Base-by-base conservation (phyloP, 225 moss, liverwort and hornwort species). In the Ulota crispa region DNA sequence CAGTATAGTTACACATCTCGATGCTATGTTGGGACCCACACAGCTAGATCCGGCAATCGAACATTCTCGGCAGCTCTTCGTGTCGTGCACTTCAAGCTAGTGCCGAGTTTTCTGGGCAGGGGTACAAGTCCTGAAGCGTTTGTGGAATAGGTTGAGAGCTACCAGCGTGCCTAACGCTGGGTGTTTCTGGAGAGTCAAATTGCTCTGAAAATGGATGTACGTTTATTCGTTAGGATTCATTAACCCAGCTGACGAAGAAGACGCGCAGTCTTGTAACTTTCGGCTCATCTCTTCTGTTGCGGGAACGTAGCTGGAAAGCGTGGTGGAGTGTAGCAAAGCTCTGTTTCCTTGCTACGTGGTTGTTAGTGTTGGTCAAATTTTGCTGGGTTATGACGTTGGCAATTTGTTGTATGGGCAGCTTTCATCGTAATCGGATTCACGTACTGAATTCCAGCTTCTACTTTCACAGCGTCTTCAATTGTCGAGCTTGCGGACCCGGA, bases 1-100 rank as follows among this genome's bases (percentile, higher is more conserved):
- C 34, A 73, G 84, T 34, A 42, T 65, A 81, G 81, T 78, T 78
- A 71, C 34, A 50, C 73, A 70, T 81, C 37, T 70, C 62, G 63
- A 18, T 75, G n/a, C 86, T 86, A 75, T 78, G 65, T 70, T 78
- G 78, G 83, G 80, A 4, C 70, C 55, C 68, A 77, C 80, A 20
- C 16, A 36, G 43, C 76, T 80, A 73, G 85, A 83, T 83, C 63
- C 75, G 24, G 47, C 27, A 76, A 64, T 76, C 65, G 71, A 54
- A 64, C 70, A 71, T 62, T 87, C 77, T 30, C 28, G 16, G 34
- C 23, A 79, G n/a, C 67, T 82, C 34, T 68, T 70, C 18, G 74
- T 27, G 41, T 28, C 59, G 37, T 81, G 21, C 34, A 57, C 70
- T 70, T 34, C n/a, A 76, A 75, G 79, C 36, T 19, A 34, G 61